Base-by-base conservation (phyloP, 345 rosid genomes). In the Linum tenue region DNA sequence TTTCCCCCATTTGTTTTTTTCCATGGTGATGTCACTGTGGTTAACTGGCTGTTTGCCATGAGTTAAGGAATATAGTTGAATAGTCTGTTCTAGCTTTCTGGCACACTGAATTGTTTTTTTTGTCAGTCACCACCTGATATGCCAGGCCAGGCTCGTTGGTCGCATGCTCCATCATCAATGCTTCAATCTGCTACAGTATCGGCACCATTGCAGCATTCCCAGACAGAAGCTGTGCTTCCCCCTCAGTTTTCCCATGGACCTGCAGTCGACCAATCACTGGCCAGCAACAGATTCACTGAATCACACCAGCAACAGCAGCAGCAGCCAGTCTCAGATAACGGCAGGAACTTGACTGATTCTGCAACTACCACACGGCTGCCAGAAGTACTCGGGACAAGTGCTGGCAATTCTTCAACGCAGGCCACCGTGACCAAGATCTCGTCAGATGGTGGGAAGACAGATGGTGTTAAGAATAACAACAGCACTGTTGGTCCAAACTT, bases 101-200 rank as follows among this genome's bases (percentile, higher is more conserved):
- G 31, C 31, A 22, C 31, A 22, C 31, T 22, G 31, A 22, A 22
- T 22, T 22, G 31, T 22, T 71, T 68, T 70, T 58, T 41, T 66
- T 68, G 57, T 56, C 87, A 90, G 98, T 76, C 94, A 37, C 65
- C 95, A 62, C 79, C 90, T 56, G 95, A 90, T 73, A 75, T 83
- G 77, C 75, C 91, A 1, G 80, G 82, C 61, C 90, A 86, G 77
- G 86, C 89, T 77, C 88, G 80, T 50, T 90, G 99, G 96, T 76
- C 95, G 0, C 92, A 85, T 77, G 76, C 85, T 78, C 83, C 96
- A 42, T 60, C 83, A 68, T 67, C 87, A 0, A 75, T 84, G 14
- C 79, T 83, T 56, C 95, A 82, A 57, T 73, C 84, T 16, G 70
- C 71, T 60, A 72, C 87, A 56, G 78, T 78, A 48, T 69, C 90